Evolutionary conservation across 1,139 yeast species (phyloP).

Genomic region (Nakaseomyces kungkrabaensis): DNA sequence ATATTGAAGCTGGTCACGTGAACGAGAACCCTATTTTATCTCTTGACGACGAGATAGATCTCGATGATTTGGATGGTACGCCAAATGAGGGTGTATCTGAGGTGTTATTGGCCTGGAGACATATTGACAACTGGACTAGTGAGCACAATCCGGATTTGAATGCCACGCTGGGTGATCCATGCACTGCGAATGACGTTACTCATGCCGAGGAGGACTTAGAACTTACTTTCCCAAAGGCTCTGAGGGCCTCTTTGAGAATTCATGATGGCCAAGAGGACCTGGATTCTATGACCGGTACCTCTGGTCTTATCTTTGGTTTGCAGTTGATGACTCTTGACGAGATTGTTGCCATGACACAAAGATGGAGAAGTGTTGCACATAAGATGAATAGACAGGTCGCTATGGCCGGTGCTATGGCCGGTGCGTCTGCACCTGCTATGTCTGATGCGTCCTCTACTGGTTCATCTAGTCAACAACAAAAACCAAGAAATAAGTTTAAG

Average conservation of each 20-base stretch:
- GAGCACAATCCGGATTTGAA: conserved; percentile 47
- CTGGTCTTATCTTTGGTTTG: conserved; percentile 56
- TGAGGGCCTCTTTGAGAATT: conserved; percentile 46
- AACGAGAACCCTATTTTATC: conserved; percentile 6
- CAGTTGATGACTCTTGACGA: conserved; percentile 58
- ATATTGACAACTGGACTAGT: conserved; percentile 51
- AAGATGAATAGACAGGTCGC: conserved; percentile 31
- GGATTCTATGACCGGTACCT: conserved; percentile 40
- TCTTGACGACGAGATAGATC: conserved; percentile 7
- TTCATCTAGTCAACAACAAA: conserved; percentile 5
- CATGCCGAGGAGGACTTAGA: conserved; percentile 59
- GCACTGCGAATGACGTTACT: conserved; percentile 50
- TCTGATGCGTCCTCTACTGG: conserved; percentile 4
- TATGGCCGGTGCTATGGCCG: conserved; percentile 4
- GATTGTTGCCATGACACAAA: conserved; percentile 50
- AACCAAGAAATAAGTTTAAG: conserved; percentile 23
- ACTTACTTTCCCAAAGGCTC: conserved; percentile 48
- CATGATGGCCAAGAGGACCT: conserved; percentile 63
- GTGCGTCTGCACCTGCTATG: conserved; percentile 3
- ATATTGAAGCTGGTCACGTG: conserved; percentile 11
- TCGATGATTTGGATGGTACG: conserved; percentile 9
- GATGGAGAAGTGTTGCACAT: conserved; percentile 57
- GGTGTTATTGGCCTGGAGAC: conserved; percentile 58
- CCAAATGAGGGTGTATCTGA: conserved; percentile 52
- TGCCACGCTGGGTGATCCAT: conserved; percentile 51